These are phyloP conservation scores for Coemansia sp. DNA, from an alignment of 192 early-diverging fungal species.

Conservation along the genomic window DNA sequence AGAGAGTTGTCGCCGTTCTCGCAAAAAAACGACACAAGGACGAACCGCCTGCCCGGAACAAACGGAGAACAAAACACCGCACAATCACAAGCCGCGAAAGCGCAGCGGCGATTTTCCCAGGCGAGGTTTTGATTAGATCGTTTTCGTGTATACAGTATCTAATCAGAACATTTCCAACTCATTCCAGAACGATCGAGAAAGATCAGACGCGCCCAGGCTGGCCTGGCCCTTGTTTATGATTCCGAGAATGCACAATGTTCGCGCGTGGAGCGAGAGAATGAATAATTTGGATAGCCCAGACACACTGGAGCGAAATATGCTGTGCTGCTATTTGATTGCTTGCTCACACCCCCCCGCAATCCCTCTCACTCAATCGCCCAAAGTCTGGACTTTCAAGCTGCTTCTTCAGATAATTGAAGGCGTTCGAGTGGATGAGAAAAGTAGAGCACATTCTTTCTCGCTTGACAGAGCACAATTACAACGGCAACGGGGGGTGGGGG, in stretches of 20 bases:
- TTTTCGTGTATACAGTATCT: background rate
- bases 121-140: background rate
- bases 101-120: background rate
- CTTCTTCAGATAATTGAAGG: background rate
- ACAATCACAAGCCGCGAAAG: background rate
- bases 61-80: background rate
- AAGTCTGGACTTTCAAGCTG: background rate
- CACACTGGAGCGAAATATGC: background rate
- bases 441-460: conserved; percentile 5
- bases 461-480: background rate
- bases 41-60: too few species aligned
- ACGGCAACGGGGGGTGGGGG: background rate
- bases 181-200: background rate
- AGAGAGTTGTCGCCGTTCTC: background rate
- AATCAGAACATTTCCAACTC: background rate
- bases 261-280: background rate
- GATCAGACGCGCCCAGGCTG: background rate
- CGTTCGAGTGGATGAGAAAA: background rate
- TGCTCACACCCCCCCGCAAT: background rate
- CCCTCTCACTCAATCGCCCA: conserved; percentile 3
- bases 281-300: background rate
- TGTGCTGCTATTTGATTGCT: background rate
- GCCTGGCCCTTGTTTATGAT: background rate
- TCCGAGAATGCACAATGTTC: background rate
- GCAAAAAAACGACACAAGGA: too few species aligned